phyloP scores from a whole-genome alignment of 192 early-diverging fungal genomes.

The Entrophospora sp. region DNA sequence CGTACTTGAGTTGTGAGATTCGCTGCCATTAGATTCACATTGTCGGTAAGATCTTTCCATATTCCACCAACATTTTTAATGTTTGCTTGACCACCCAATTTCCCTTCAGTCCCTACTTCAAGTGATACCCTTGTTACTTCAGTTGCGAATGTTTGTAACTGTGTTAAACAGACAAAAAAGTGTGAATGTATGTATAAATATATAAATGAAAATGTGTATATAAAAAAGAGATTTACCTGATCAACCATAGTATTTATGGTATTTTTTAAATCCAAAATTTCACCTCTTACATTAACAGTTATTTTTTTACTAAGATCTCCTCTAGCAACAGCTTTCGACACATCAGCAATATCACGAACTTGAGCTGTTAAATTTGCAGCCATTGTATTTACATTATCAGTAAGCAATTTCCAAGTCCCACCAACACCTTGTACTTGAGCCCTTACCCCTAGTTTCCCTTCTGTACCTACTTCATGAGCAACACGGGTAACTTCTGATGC shows the following conservation, averaged over 20 bases:
- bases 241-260: slow-evolving; percentile 60
- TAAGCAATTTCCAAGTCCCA: slow-evolving; percentile 48
- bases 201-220: background rate
- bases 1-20: slow-evolving; percentile 53
- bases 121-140: slow-evolving; percentile 61
- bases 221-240: slow-evolving; percentile 24
- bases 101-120: slow-evolving; percentile 61
- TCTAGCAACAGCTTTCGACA: slow-evolving; percentile 51
- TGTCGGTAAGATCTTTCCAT: slow-evolving; percentile 55
- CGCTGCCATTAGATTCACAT: slow-evolving; percentile 55
- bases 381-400: slow-evolving; percentile 54
- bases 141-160: slow-evolving; percentile 39
- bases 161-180: background rate
- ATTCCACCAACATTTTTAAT: slow-evolving; percentile 50
- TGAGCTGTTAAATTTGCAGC: slow-evolving; percentile 57
- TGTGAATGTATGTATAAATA: background rate
- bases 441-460: slow-evolving; percentile 44
- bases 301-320: slow-evolving; percentile 53
- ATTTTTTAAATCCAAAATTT: slow-evolving; percentile 56
- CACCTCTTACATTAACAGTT: slow-evolving; percentile 47
- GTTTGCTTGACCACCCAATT: slow-evolving; percentile 54
- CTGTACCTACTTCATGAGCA: slow-evolving; percentile 47
- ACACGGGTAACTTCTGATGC: slow-evolving; percentile 49
- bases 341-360: slow-evolving; percentile 53
- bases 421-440: slow-evolving; percentile 39